phyloP scores from a whole-genome alignment of 1,284 basidiomycete species.

The Farysia itapuensis region DNA sequence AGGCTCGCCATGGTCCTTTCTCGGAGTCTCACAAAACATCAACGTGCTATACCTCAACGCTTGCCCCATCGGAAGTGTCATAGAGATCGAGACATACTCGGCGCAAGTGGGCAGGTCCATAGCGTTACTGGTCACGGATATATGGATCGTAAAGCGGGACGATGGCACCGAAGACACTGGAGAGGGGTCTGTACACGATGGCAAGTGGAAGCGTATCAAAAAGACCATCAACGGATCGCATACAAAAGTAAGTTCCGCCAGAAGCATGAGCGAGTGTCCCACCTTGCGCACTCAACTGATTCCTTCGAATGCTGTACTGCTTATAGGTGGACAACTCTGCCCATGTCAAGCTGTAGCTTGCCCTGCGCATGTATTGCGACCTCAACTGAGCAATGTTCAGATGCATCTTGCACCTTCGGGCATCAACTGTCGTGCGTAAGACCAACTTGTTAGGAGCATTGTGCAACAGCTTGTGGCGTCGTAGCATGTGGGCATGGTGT shows the following conservation, averaged over 20 bases:
- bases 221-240: constrained; percentile 38
- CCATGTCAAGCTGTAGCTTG: constrained; percentile 29
- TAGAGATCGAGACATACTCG: constrained; percentile 47
- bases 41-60: constrained; percentile 50
- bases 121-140: constrained; percentile 37
- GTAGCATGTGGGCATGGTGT: no score
- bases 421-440: no score
- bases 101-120: constrained; percentile 40
- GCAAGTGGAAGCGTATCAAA: constrained; percentile 34
- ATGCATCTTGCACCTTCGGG: no score
- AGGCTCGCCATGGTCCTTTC: constrained; percentile 45
- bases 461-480: no score
- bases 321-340: constrained; percentile 37
- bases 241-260: constrained; percentile 31
- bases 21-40: constrained; percentile 54
- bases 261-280: no score
- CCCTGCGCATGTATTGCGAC: no score
- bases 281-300: no score
- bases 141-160: constrained; percentile 36
- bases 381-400: no score
- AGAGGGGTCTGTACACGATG: constrained; percentile 6
- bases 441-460: no score
- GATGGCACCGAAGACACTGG: constrained; percentile 26
- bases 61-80: constrained; percentile 37
- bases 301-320: not conserved